These are phyloP conservation scores for Thraustochytrium striatum DNA, from an alignment of 352 stramenopile genomes.

Conservation along the genomic window DNA sequence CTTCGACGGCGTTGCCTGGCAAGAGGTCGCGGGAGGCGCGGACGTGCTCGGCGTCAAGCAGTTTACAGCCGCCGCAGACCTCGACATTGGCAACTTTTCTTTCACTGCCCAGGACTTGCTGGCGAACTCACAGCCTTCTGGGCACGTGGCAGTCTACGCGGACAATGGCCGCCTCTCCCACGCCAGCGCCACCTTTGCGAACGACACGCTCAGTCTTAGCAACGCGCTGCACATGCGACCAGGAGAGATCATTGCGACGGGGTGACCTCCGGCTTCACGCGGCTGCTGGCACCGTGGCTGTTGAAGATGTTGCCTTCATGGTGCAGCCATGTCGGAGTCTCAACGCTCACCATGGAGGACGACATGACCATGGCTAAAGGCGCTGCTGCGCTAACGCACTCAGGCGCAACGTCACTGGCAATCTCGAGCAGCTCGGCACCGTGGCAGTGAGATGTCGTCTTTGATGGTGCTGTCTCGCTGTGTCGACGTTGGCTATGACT, in stretches of 20 bases:
- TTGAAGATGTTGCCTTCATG: too few species aligned
- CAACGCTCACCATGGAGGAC: too few species aligned
- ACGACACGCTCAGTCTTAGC: background rate
- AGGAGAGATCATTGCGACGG: background rate
- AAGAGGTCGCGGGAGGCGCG: background rate
- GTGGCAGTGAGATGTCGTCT: too few species aligned
- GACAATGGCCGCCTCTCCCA: background rate
- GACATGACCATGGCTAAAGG: too few species aligned
- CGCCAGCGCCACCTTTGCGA: background rate
- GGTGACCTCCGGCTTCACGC: background rate
- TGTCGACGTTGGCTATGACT: too few species aligned
- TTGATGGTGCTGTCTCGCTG: too few species aligned
- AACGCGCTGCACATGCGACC: background rate
- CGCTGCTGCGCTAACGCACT: too few species aligned
- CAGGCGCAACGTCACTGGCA: too few species aligned
- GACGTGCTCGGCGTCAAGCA: background rate
- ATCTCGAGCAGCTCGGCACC: too few species aligned
- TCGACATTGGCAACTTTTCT: slow-evolving; percentile 28
- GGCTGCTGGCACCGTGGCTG: background rate
- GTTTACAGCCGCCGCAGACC: slow-evolving; percentile 3
- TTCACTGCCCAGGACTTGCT: slow-evolving; percentile 19
- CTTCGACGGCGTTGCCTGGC: slow-evolving; percentile 6
- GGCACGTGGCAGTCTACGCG: slow-evolving; percentile 8
- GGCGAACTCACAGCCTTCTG: background rate
- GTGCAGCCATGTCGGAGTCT: too few species aligned